Evolutionary conservation across 805 yeast species (phyloP), one percentile per base, ranked within the genome.

Genomic region (Candida fluviatilis): DNA sequence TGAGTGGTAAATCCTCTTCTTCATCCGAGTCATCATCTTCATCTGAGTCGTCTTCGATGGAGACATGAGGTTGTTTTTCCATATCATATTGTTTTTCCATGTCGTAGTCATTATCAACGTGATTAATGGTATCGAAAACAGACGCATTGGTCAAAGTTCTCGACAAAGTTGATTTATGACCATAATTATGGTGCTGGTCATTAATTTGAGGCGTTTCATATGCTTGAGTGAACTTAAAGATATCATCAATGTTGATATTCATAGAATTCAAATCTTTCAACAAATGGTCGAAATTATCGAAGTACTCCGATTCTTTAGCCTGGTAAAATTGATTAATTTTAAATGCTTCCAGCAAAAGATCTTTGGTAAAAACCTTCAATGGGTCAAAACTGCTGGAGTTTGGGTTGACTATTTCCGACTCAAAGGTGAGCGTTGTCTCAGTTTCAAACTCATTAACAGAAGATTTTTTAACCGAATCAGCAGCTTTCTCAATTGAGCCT

Each of bases 281-380:
- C 40, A 79, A 61, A 19, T 64, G 57, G 33, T 71, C 73, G 49
- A 66, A 75, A 36, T 71, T 73, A 5, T 45, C 49, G 42, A 66
- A 71, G 15, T 78, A 60, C 40, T 69, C 72, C 1, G 60, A 51
- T 49, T 79, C 82, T 36, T 70, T 71, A 13, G 48, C 40, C 29
- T 60, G 57, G 54, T 73, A 80, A 44, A 80, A 80, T 5, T 55
- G 62, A 49, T 76, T 78, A 40, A 80, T 69, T 47, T 76, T 78
- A 17, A 47, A 44, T 39, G 78, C 62, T 49, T 80, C 83, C n/a
- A 52, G 56, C 18, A 64, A 49, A 35, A 81, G 59, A 39, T 65
- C 68, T 25, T 64, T 57, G 27, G 78, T 45, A 42, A 81, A 80
- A 2, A 71, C 62, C 27, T 64, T 66, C 39, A 65, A 53, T 2